Base-by-base conservation (phyloP, 148 eudicot species). In the Cornus florida region DNA sequence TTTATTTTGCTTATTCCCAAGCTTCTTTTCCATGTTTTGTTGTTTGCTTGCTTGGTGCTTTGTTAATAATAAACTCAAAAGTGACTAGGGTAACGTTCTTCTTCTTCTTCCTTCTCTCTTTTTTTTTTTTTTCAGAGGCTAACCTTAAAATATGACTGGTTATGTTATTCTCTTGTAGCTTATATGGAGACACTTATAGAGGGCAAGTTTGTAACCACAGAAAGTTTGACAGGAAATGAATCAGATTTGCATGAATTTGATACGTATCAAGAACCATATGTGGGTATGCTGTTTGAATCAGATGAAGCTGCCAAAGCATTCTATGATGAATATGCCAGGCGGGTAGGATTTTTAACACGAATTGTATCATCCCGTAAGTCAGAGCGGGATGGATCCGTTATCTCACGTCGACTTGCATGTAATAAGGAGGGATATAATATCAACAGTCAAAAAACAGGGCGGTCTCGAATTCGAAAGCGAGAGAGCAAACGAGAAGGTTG, bases 271-370 rank as follows among this genome's bases (percentile, higher is more conserved):
- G 69, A 75, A 23, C 70, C 77, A 64, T 64, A 22, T 62, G 77
- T 62, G 69, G 57, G 77, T 75, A 64, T 75, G 77, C 0, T 62
- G 41, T 64, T 75, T 62, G 77, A 75, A 62, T 75, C 70, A 7
- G 77, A 75, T 64, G 77, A 38, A 75, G 70, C 77, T 38, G 57
- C 77, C 53, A 75, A 75, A 39, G 56, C 77, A 62, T 75, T 75
- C 69, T 23, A 75, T 64, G 77, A 75, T 64, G 69, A 38, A 46
- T 39, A 75, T 64, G 77, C 70, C n/a, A 75, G 57, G 69, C 32
- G 14, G 68, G 24, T 39, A 22, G 70, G 77, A 75, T 75, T 64
- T 62, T 64, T 64, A n/a, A 75, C 77, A 19, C 69, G 77, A 75
- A 75, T 64, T 22, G 77, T 75, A 35, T 75, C 77, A 62, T 75